phyloP scores from a whole-genome alignment of 495 filamentous ascomycete species.

The Annulohypoxylon maeteangense region DNA sequence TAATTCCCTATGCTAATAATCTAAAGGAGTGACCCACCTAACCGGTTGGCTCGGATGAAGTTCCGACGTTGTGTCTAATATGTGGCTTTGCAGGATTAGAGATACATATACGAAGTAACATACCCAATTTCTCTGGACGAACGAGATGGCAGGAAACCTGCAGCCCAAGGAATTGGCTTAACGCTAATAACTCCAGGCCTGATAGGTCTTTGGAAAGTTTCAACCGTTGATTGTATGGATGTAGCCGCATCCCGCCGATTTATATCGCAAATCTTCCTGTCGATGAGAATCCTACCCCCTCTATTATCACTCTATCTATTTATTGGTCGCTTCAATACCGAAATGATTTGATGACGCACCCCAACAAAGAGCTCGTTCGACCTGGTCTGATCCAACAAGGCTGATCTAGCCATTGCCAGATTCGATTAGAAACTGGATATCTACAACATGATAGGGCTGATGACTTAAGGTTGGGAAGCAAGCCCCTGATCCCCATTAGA shows the following conservation, averaged over 20 bases:
- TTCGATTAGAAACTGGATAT: not conserved
- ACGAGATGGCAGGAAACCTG: not conserved
- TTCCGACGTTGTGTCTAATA: not conserved
- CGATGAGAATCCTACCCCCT: not conserved
- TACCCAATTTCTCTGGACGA: not conserved
- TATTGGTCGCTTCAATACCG: not conserved
- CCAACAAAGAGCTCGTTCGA: not conserved
- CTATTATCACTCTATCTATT: too few species aligned
- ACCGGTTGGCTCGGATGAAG: not conserved
- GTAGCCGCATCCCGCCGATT: not conserved
- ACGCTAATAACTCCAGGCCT: not conserved
- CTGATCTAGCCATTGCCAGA: not conserved
- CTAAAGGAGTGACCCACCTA: not conserved
- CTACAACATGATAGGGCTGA: not conserved
- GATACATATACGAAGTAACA: conserved; percentile 1
- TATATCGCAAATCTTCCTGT: not conserved
- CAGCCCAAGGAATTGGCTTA: not conserved
- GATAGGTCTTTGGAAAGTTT: not conserved
- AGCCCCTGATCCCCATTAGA: not conserved
- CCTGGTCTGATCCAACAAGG: not conserved
- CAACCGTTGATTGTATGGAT: not conserved
- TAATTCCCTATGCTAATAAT: not conserved
- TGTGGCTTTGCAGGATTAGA: not conserved
- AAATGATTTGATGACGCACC: not conserved
- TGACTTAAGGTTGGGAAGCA: not conserved